Percentiles rank a stretch among this genome's conserved stretches.
These are phyloP conservation scores for Pterulicium gracile DNA, from an alignment of 1,284 basidiomycete species.

Conservation along the genomic window DNA sequence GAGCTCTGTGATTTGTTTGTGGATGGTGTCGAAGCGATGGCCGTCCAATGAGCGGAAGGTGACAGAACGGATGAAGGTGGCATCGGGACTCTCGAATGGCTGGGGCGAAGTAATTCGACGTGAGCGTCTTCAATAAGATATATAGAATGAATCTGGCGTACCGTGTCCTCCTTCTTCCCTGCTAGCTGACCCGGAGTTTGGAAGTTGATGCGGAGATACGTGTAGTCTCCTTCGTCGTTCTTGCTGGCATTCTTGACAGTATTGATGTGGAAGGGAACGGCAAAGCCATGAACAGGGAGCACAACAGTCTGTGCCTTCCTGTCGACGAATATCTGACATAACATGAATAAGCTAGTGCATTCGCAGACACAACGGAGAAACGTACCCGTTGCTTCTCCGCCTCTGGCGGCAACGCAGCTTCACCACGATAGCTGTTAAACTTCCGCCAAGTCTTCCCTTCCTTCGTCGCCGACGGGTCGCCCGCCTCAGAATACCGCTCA, in stretches of 20 bases:
- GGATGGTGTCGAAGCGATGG: conserved; percentile 82
- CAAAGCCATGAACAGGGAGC: conserved; percentile 89
- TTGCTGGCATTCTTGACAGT: conserved; percentile 98
- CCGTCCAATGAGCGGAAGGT: conserved; percentile 89
- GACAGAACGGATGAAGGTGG: conserved; percentile 93
- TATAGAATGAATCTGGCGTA: conserved; percentile 21
- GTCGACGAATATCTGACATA: conserved; percentile 80
- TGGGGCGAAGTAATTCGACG: conserved; percentile 17
- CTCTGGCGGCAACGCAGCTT: conserved; percentile 77
- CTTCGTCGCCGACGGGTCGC: conserved; percentile 58
- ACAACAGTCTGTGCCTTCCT: conserved; percentile 85
- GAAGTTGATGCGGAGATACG: conserved; percentile 95
- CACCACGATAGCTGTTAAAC: conserved; percentile 96
- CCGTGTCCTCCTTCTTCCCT: conserved; percentile 98
- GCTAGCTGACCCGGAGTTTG: conserved; percentile 96
- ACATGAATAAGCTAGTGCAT: conserved; percentile 1
- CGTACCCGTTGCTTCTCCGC: conserved; percentile 68
- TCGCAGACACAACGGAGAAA: conserved; percentile 8
- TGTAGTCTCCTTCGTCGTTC: conserved; percentile 93
- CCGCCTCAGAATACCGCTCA: conserved; percentile 75
- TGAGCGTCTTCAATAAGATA: not conserved
- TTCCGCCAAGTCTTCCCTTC: conserved; percentile 89
- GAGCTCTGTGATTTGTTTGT: conserved; percentile 88
- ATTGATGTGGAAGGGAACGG: conserved; percentile 97
- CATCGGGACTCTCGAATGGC: conserved; percentile 96